phyloP scores from a whole-genome alignment of 1,284 basidiomycete species.

The Cutaneotrichosporon sp. region DNA sequence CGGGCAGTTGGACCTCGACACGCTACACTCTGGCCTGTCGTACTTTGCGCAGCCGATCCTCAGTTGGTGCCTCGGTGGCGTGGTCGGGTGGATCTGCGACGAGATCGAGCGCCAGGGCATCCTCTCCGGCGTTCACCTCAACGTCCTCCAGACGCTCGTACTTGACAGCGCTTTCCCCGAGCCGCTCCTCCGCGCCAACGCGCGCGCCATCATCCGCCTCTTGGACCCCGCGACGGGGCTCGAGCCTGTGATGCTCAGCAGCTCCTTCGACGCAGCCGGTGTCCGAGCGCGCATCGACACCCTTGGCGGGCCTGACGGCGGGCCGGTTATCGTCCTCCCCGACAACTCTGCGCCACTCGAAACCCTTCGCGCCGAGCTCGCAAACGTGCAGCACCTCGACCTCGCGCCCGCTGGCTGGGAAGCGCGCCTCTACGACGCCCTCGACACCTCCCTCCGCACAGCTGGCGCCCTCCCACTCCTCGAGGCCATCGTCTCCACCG shows the following conservation, averaged over 20 bases:
- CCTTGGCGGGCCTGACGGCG: slow-evolving; percentile 17
- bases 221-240: slow-evolving; percentile 37
- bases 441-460: slow-evolving; percentile 15
- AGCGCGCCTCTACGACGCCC: slow-evolving; percentile 17
- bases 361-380: slow-evolving; percentile 25
- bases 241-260: slow-evolving; percentile 38
- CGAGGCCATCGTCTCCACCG: slow-evolving; percentile 13
- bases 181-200: slow-evolving; percentile 38
- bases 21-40: slow-evolving; percentile 56
- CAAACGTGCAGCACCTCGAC: slow-evolving; percentile 26
- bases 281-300: slow-evolving; percentile 32
- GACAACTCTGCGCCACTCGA: slow-evolving; percentile 5
- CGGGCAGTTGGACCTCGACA: slow-evolving; percentile 57
- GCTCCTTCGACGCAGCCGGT: slow-evolving; percentile 36
- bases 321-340: slow-evolving; percentile 3
- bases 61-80: slow-evolving; percentile 58
- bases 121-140: slow-evolving; percentile 46
- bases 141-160: slow-evolving; percentile 48
- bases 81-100: slow-evolving; percentile 52
- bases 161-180: slow-evolving; percentile 43
- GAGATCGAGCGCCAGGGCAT: slow-evolving; percentile 49
- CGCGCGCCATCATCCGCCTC: slow-evolving; percentile 29
- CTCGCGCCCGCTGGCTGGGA: slow-evolving; percentile 26
- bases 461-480: slow-evolving; percentile 20
- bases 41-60: slow-evolving; percentile 59